These are phyloP conservation scores for Prunus padus DNA, from an alignment of 306 rosid genomes.

Conservation along the genomic window DNA sequence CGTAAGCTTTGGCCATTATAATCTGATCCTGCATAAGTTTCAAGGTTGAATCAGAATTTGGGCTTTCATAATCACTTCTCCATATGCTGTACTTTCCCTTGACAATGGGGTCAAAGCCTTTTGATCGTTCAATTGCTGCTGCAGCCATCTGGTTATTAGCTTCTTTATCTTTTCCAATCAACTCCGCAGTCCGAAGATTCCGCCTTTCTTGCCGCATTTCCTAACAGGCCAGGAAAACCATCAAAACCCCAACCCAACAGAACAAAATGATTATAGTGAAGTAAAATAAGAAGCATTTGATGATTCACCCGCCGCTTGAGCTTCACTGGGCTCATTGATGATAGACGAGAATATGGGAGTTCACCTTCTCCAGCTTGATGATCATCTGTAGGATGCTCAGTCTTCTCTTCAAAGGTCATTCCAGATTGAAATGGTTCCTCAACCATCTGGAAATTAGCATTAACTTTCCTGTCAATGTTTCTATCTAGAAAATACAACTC, in stretches of 20 bases:
- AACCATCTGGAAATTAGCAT: slow-evolving; percentile 40
- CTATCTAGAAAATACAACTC: slow-evolving; percentile 12
- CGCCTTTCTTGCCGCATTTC: slow-evolving; percentile 75
- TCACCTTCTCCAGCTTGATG: slow-evolving; percentile 48
- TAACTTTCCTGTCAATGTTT: slow-evolving; percentile 21
- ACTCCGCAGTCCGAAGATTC: slow-evolving; percentile 61
- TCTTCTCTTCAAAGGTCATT: slow-evolving; percentile 39
- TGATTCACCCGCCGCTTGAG: slow-evolving; percentile 70
- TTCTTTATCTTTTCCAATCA: slow-evolving; percentile 64
- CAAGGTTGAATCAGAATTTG: slow-evolving; percentile 85
- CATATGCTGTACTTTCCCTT: slow-evolving; percentile 90
- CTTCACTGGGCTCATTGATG: slow-evolving; percentile 74
- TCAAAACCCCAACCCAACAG: slow-evolving; percentile 23
- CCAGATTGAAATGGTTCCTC: slow-evolving; percentile 43
- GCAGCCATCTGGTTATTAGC: slow-evolving; percentile 53
- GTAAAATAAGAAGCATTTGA: slow-evolving; percentile 25
- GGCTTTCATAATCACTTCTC: slow-evolving; percentile 87
- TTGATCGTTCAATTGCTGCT: slow-evolving; percentile 70
- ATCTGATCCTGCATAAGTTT: slow-evolving; percentile 95
- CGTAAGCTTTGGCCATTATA: slow-evolving; percentile 89
- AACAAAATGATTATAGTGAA: slow-evolving; percentile 10
- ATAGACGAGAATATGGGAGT: slow-evolving; percentile 35
- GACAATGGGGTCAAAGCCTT: slow-evolving; percentile 52
- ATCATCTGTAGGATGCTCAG: slow-evolving; percentile 38
- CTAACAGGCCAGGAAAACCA: slow-evolving; percentile 46